Percentiles rank a stretch among this genome's conserved stretches.
phyloP scores from a whole-genome alignment of 129 eudicot species.

The Pulicaria dysenterica region DNA sequence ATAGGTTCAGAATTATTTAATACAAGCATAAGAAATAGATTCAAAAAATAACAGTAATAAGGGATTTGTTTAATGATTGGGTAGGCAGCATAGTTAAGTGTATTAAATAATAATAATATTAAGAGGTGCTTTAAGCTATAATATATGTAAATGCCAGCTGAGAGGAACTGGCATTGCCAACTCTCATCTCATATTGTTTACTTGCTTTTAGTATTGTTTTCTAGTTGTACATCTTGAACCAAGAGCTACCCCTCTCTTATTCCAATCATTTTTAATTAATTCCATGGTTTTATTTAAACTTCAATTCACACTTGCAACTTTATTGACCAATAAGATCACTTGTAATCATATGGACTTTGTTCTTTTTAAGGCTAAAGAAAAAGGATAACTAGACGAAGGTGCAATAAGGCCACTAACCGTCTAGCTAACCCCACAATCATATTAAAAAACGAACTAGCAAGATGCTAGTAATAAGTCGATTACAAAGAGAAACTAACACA shows the following conservation, averaged over 20 bases:
- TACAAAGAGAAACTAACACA: too few species aligned
- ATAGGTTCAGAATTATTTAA: not conserved
- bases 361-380: too few species aligned
- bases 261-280: conserved; percentile 23
- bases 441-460: too few species aligned
- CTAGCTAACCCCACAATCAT: too few species aligned
- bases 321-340: conserved; percentile 31
- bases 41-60: not conserved
- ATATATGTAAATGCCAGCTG: conserved; percentile 42
- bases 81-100: conserved; percentile 20
- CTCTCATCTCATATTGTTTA: conserved; percentile 38
- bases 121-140: conserved; percentile 9
- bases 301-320: conserved; percentile 36
- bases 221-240: conserved; percentile 41
- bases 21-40: not conserved
- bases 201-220: conserved; percentile 40
- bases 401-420: too few species aligned
- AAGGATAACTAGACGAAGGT: too few species aligned
- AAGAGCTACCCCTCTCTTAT: conserved; percentile 25
- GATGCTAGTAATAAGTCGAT: too few species aligned
- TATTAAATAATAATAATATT: conserved; percentile 16
- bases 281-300: conserved; percentile 5
- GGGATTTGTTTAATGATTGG: conserved; percentile 29
- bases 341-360: too few species aligned
- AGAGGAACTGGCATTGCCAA: conserved; percentile 57